A percentile compares a stretch with the other conserved stretches of the same genome.
Conservation (phyloP, 306 rosid genomes). For the Crotalaria pallida region DNA sequence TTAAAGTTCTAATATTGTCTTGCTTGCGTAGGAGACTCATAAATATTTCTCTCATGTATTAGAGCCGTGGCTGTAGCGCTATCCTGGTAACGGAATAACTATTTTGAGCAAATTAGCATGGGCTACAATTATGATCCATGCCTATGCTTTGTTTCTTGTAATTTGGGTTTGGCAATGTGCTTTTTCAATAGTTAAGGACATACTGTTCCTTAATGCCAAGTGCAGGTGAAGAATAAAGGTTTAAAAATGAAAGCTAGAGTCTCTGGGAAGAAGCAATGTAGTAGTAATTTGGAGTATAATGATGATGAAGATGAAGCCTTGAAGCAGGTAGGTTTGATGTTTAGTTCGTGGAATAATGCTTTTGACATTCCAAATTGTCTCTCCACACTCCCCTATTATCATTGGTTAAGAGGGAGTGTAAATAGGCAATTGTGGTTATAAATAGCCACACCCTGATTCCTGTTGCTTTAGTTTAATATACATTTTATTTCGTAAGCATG, state of each 20-base stretch:
- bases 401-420: background rate
- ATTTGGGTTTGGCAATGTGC: background rate
- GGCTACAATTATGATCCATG: background rate
- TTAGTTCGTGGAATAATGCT: background rate
- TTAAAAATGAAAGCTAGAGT: conserved; percentile 37
- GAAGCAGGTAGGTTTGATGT: conserved; percentile 45
- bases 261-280: conserved; percentile 22
- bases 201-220: background rate
- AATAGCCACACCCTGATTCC: background rate
- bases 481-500: conserved; percentile 4
- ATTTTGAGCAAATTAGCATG: background rate
- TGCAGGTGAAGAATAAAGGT: conserved; percentile 47
- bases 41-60: conserved; percentile 9
- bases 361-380: background rate
- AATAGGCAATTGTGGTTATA: background rate
- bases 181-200: background rate
- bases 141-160: background rate
- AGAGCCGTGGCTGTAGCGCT: conserved; percentile 57
- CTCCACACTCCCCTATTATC: background rate
- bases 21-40: conserved; percentile 8
- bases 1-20: background rate
- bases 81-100: no score
- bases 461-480: background rate
- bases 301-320: conserved; percentile 73
- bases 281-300: conserved; percentile 16